A percentile compares a stretch with the other conserved stretches of the same genome.
Evolutionary conservation across 2,329 filamentous ascomycete species (phyloP).

Genomic region (Aureobasidium sp.): DNA sequence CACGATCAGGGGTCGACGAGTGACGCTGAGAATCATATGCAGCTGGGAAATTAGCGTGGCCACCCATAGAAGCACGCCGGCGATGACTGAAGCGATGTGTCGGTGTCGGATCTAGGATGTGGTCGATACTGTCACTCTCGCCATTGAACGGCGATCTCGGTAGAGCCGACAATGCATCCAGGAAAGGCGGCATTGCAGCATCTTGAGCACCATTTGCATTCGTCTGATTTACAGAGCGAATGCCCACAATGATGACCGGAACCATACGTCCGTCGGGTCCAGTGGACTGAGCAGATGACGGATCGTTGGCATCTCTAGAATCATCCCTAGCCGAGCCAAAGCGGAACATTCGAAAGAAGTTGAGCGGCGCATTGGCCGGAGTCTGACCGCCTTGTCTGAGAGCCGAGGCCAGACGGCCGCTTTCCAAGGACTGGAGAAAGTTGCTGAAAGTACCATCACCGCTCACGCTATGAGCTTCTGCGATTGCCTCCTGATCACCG

Average conservation of each 20-base stretch:
- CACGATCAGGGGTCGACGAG: constrained; percentile 40
- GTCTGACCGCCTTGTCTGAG: constrained; percentile 41
- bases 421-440: constrained; percentile 56
- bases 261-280: constrained; percentile 51
- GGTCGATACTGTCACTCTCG: constrained; percentile 38
- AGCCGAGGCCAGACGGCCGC: constrained; percentile 52
- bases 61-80: constrained; percentile 49
- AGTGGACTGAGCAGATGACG: constrained; percentile 10
- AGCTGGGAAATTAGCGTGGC: constrained; percentile 41
- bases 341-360: constrained; percentile 63
- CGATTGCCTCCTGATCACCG: constrained; percentile 48
- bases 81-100: constrained; percentile 49
- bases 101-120: constrained; percentile 47
- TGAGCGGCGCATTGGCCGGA: constrained; percentile 45
- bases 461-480: constrained; percentile 49
- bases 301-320: constrained; percentile 1
- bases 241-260: constrained; percentile 63
- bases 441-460: constrained; percentile 54
- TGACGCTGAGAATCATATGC: constrained; percentile 49
- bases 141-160: constrained; percentile 37
- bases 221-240: constrained; percentile 54
- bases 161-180: constrained; percentile 45
- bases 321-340: constrained; percentile 42
- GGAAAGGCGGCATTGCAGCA: constrained; percentile 40
- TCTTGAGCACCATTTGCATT: constrained; percentile 36